These are phyloP conservation scores for Brasenia schreberi DNA, from an alignment of 164 flowering plant genomes.

Conservation along the genomic window DNA sequence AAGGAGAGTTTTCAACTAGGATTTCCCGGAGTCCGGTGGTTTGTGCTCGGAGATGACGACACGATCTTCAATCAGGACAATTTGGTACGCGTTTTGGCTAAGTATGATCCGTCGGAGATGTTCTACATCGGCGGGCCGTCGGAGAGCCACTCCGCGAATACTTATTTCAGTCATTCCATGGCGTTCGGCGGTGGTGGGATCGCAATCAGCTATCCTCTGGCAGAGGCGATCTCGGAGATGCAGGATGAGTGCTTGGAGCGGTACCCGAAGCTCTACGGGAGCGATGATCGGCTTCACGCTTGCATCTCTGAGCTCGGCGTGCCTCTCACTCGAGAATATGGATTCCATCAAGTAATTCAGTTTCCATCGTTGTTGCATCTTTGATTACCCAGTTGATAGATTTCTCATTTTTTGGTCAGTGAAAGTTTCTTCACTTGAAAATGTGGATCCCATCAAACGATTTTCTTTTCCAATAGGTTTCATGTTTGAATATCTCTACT, in stretches of 20 bases:
- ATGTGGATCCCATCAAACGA: too few species aligned
- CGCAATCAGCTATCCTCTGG: conserved; percentile 47
- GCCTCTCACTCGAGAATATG: conserved; percentile 41
- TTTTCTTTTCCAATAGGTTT: too few species aligned
- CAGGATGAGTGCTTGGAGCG: conserved; percentile 49
- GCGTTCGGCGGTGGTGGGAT: conserved; percentile 65
- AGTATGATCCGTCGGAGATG: conserved; percentile 40
- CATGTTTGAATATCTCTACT: too few species aligned
- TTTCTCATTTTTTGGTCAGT: too few species aligned
- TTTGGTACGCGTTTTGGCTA: conserved; percentile 33
- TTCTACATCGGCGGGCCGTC: conserved; percentile 44
- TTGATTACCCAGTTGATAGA: not conserved
- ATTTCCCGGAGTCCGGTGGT: conserved; percentile 45
- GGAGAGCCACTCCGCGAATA: conserved; percentile 50
- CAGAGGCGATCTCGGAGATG: conserved; percentile 26
- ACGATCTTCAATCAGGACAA: conserved; percentile 46
- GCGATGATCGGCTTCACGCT: conserved; percentile 63
- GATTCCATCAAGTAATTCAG: conserved; percentile 51
- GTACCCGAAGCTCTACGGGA: conserved; percentile 49
- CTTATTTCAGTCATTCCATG: conserved; percentile 46
- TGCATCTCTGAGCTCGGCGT: conserved; percentile 55
- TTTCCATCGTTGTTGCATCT: not conserved
- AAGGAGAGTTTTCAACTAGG: conserved; percentile 34
- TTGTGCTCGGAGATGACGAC: conserved; percentile 53
- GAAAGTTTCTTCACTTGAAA: too few species aligned